phyloP scores from a whole-genome alignment of 768 basidiomycete species.

The Russula compacta region DNA sequence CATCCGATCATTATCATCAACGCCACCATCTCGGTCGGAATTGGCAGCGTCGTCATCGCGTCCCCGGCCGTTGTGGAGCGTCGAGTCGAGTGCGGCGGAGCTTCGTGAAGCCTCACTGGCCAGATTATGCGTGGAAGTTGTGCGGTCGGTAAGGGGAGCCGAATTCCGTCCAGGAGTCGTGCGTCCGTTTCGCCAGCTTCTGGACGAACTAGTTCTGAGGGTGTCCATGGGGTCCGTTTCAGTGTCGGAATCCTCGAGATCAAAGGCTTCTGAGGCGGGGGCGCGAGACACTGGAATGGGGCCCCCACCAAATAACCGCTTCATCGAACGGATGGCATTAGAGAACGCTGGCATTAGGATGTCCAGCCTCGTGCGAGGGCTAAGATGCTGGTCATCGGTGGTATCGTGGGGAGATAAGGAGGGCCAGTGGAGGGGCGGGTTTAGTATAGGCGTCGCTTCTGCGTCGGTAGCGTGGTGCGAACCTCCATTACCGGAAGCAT shows the following conservation, averaged over 20 bases:
- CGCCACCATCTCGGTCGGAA: background rate
- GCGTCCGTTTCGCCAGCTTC: background rate
- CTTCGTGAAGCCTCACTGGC: background rate
- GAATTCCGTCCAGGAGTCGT: background rate
- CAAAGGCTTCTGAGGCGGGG: slow-evolving; percentile 1
- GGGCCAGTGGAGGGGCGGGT: background rate
- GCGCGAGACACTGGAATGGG: slow-evolving; percentile 7
- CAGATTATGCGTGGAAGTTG: background rate
- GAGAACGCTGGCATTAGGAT: background rate
- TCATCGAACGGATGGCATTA: slow-evolving; percentile 1
- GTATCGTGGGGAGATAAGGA: background rate
- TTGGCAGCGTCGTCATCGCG: background rate
- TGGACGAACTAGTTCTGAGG: background rate
- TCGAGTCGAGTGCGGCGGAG: background rate
- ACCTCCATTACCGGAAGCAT: too few species aligned
- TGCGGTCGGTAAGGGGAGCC: background rate
- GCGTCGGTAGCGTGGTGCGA: background rate
- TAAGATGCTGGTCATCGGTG: background rate
- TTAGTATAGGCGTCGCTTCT: slow-evolving; percentile 14
- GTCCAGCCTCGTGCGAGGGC: background rate
- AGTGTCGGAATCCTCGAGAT: slow-evolving; percentile 1
- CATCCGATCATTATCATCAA: background rate
- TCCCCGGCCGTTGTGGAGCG: background rate
- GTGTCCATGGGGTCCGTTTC: slow-evolving; percentile 2
- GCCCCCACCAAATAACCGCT: slow-evolving; percentile 5